Conservation (phyloP, 768 basidiomycete species). For the Boletus rubropictus region DNA sequence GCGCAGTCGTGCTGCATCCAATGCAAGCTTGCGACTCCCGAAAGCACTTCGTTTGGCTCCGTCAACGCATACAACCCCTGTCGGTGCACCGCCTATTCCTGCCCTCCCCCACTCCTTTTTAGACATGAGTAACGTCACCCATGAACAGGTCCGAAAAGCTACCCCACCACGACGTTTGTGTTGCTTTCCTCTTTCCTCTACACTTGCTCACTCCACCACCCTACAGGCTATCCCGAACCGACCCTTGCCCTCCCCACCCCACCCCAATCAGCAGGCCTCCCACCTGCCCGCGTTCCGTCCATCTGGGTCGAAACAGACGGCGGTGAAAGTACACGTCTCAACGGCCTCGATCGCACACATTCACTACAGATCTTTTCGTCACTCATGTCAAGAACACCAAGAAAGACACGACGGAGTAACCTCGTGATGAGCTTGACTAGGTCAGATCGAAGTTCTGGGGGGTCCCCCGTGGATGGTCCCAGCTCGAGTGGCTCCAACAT, state of each 20-base stretch:
- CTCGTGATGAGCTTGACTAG: conserved; percentile 24
- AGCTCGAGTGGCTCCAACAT: neutral
- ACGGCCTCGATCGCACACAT: conserved; percentile 18
- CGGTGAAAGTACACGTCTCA: conserved; percentile 4
- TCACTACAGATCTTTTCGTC: conserved; percentile 21
- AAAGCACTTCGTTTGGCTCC: conserved; percentile 28
- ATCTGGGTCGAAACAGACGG: conserved; percentile 47
- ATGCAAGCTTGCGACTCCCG: conserved; percentile 61
- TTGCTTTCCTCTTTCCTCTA: neutral
- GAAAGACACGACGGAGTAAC: conserved; percentile 18
- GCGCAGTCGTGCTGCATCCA: conserved; percentile 58
- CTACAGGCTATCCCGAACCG: conserved; percentile 15
- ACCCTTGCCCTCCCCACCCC: conserved; percentile 13
- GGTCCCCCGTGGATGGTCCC: neutral
- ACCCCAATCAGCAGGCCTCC: conserved; percentile 21
- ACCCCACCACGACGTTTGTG: conserved; percentile 16
- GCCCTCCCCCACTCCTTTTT: conserved; percentile 31
- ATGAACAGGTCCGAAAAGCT: conserved; percentile 27
- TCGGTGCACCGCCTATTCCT: conserved; percentile 28
- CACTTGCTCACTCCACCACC: neutral
- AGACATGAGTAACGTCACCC: conserved; percentile 30
- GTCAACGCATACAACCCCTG: conserved; percentile 32
- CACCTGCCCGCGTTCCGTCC: conserved; percentile 35
- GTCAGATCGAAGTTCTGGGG: conserved; percentile 3
- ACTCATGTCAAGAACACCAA: neutral